phyloP scores from a whole-genome alignment of 192 early-diverging fungal species.

The Radiomyces spectabilis region DNA sequence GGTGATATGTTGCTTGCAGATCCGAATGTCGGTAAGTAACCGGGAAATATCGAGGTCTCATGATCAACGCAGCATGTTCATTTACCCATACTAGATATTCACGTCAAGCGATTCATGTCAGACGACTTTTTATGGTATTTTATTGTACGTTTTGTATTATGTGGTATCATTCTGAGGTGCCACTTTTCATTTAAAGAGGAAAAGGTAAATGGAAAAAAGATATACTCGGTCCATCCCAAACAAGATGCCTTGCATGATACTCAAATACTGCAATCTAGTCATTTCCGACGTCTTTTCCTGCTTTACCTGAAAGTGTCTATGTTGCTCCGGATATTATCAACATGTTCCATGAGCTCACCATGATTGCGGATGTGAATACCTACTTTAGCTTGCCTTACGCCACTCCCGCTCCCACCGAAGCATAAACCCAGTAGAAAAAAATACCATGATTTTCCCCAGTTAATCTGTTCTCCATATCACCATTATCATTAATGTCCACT shows the following conservation, averaged over 20 bases:
- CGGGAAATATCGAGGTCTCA: not conserved
- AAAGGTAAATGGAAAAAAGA: conserved; percentile 34
- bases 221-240: not conserved
- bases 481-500: too few relatives aligned
- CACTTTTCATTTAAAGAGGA: conserved; percentile 56
- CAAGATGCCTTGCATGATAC: not conserved
- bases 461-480: too few relatives aligned
- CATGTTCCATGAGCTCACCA: conserved; percentile 45
- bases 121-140: conserved; percentile 93
- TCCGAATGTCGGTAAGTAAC: conserved; percentile 8
- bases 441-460: too few relatives aligned
- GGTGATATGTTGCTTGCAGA: conserved; percentile 40
- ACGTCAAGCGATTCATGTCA: conserved; percentile 64
- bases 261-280: conserved; percentile 36
- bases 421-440: too few relatives aligned
- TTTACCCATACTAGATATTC: conserved; percentile 24
- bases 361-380: conserved; percentile 37
- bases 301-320: conserved; percentile 51
- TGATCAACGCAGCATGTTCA: not conserved
- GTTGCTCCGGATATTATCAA: conserved; percentile 51
- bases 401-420: not conserved
- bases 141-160: conserved; percentile 76
- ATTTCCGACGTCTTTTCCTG: conserved; percentile 55
- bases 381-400: conserved; percentile 29
- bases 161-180: conserved; percentile 55